Evolutionary conservation across 352 stramenopile genomes (phyloP), one percentile per base, ranked within the genome.

Genomic region (Pythium rhizo-oryzae): DNA sequence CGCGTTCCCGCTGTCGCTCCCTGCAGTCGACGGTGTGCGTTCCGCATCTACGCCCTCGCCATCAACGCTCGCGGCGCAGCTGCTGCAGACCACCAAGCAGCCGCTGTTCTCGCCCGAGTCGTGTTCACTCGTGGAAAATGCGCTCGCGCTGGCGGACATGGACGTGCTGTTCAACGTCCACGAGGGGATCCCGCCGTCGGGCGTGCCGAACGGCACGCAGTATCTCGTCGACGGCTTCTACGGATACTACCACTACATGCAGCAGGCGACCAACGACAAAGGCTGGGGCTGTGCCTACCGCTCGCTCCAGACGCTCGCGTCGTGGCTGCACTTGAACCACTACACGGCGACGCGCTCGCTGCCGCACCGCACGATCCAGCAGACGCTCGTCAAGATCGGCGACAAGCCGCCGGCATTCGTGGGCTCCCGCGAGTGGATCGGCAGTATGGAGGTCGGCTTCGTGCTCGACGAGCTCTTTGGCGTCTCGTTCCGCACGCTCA

Each of bases 281-380:
- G 90, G 89, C 46, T 97, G 90, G 90, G 90, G 90, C 49, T 97
- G 90, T 53, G 89, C 90, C 25, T 97, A 97, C 59, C 78, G 89
- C 6, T 94, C 85, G 50, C 71, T 97, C 37, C 90, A 97, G 67
- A 96, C 86, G 35, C 69, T 96, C 19, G 70, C 90, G 39, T 96
- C 89, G 4, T 97, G 87, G 84, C 76, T 95, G 44, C 71, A 79
- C 43, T 61, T 90, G 6, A 89, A 92, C 53, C 79, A 90, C 57
- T 92, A 89, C 63, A 88, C 79, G 6, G 23, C 76, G 30, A 65
- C 78, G 24, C 47, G 50, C 0, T 72, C 79, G 35, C 77, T 86
- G 11, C 85, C 69, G n/a, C 84, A 94, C 62, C 59, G 65, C 13
- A 75, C 93, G 51, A 96, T 96, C 70, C 87, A 96, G 62, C 67